Evolutionary conservation across 495 filamentous ascomycete genomes (phyloP).

Genomic region (Daldinia concentrica): DNA sequence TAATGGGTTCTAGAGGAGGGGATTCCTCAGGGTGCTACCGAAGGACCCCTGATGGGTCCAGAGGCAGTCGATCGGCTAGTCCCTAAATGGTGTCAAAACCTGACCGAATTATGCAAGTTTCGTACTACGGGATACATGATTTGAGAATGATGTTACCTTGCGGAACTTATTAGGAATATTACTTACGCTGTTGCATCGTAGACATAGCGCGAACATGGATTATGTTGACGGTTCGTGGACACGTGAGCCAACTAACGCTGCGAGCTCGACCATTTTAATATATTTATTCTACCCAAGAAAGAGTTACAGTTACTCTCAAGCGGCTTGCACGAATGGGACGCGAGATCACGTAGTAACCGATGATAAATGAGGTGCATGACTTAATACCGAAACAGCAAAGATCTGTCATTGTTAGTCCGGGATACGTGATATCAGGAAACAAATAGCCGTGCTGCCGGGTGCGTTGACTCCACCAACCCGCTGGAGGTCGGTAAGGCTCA

Average conservation of each 20-base stretch:
- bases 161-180: conserved; percentile 4
- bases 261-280: conserved; percentile 14
- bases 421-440: neutral
- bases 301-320: neutral
- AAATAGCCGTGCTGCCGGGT: conserved; percentile 1
- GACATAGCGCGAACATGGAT: conserved; percentile 14
- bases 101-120: conserved; percentile 9
- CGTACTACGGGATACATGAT: neutral
- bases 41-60: neutral
- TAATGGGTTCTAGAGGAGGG: neutral
- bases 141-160: conserved; percentile 17
- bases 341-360: conserved; percentile 1
- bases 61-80: neutral
- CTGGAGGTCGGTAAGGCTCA: neutral
- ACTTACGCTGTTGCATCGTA: neutral
- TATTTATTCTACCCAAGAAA: neutral
- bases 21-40: neutral
- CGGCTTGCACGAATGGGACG: neutral
- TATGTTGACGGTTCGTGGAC: conserved; percentile 1
- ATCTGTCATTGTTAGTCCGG: neutral
- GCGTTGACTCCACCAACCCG: neutral
- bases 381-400: conserved; percentile 1
- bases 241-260: conserved; percentile 24
- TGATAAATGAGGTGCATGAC: neutral
- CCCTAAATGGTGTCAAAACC: neutral